These are phyloP conservation scores for Ustilago xerochloae DNA, from an alignment of 1,284 basidiomycete genomes.

Conservation along the genomic window DNA sequence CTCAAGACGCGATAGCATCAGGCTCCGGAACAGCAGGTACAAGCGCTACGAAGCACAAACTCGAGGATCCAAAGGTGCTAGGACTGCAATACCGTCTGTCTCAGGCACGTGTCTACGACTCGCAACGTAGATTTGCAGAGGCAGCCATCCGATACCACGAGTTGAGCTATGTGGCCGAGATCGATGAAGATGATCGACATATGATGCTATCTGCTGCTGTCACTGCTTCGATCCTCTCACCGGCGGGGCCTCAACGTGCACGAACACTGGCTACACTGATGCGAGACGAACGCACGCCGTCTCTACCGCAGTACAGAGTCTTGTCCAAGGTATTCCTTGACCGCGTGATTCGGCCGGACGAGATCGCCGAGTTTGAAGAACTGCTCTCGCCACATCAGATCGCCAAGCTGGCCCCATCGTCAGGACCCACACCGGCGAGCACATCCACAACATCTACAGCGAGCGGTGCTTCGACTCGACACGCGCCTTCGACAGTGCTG, in stretches of 20 bases:
- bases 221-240: conserved; percentile 94
- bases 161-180: conserved; percentile 70
- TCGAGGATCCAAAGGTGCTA: conserved; percentile 46
- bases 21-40: neutral
- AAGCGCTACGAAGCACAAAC: conserved; percentile 10
- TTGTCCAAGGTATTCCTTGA: conserved; percentile 97
- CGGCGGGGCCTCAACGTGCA: conserved; percentile 93
- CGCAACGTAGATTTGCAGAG: conserved; percentile 88
- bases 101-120: conserved; percentile 89
- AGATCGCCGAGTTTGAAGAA: conserved; percentile 88
- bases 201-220: conserved; percentile 78
- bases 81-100: conserved; percentile 64
- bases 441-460: conserved; percentile 1
- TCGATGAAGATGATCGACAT: conserved; percentile 50
- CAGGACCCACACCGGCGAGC: neutral
- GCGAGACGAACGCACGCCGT: conserved; percentile 86
- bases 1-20: neutral
- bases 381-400: conserved; percentile 91
- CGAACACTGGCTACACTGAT: conserved; percentile 90
- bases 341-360: conserved; percentile 87
- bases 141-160: conserved; percentile 96
- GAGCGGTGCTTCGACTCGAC: conserved; percentile 31
- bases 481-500: conserved; percentile 89
- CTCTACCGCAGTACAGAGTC: conserved; percentile 85
- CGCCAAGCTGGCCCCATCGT: conserved; percentile 77